Base-by-base conservation (phyloP, 495 filamentous ascomycete genomes). In the Aspergillus kassunensis region DNA sequence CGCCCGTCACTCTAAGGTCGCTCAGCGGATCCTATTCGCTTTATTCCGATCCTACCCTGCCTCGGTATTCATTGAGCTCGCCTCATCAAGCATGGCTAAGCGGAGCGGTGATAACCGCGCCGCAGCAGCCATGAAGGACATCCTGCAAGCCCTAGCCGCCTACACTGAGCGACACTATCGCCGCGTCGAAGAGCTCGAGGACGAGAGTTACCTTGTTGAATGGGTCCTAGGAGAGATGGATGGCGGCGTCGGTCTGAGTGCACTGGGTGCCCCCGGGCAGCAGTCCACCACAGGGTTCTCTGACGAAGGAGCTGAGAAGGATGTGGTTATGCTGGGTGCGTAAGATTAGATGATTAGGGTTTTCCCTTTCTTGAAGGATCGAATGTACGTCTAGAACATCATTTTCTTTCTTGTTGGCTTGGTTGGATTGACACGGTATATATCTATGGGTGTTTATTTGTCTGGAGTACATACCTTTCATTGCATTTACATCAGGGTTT, bases 161-260 rank as follows among this genome's bases (percentile, higher is more conserved):
- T 97, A 99, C 63, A 96, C 90, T 0, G 89, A 97, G 75, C 77
- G 90, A 56, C 93, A 97, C 65, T 95, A 93, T 61, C 83, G 82
- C 63, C 78, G 91, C 43, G 75, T 92, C 54, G 91, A 96, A 63
- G 89, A 91, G 58, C 71, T 96, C 44, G 80, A 87, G n/a, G 91
- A 97, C 67, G 92, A 97, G 71, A 95, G 90, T 62, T 97, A 88
- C 67, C 69, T 99, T 53, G 80, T 99, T 9, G 90, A 95, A 67
- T 97, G 91, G 76, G 88, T 93, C 37, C 73, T 99, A 41, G 75
- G 80, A 56, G 87, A 96, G 74, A 99, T 99, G 95, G 91, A 95
- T 62, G 86, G 83, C 49, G 75, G 70, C 54, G 61, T 79, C 20
- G 71, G 68, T 6, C 63, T 72, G 27, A 67, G 67, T 42, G 67